Percentiles rank a stretch among this genome's conserved stretches.
Conservation (phyloP, 768 basidiomycete species). For the Auricularia sp. region DNA sequence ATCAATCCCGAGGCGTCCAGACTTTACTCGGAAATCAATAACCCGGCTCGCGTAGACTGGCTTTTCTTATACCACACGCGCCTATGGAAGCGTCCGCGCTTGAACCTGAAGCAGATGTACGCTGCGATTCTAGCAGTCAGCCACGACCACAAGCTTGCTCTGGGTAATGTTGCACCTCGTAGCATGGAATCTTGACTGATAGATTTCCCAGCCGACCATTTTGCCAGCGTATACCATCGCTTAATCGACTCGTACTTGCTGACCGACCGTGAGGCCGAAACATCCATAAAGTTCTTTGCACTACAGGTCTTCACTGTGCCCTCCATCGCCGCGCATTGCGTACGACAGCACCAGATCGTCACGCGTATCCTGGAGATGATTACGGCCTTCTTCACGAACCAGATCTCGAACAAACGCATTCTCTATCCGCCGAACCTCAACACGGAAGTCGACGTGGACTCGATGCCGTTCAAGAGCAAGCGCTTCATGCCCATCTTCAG, state of each 20-base stretch:
- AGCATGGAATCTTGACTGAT: slow-evolving; percentile 3
- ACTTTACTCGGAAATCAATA: slow-evolving; percentile 27
- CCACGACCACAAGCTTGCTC: slow-evolving; percentile 60
- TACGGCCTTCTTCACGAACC: slow-evolving; percentile 86
- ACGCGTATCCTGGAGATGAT: slow-evolving; percentile 74
- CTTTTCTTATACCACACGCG: slow-evolving; percentile 73
- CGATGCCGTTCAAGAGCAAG: slow-evolving; percentile 84
- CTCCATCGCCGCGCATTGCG: slow-evolving; percentile 70
- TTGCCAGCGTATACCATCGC: slow-evolving; percentile 75
- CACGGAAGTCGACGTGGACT: slow-evolving; percentile 62
- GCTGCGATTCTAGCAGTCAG: slow-evolving; percentile 63
- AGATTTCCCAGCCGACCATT: slow-evolving; percentile 54
- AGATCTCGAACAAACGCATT: slow-evolving; percentile 67
- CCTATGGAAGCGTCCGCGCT: slow-evolving; percentile 75
- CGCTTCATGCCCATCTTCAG: slow-evolving; percentile 93
- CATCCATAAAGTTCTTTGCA: slow-evolving; percentile 88
- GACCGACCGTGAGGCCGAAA: slow-evolving; percentile 88
- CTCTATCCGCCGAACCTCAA: slow-evolving; percentile 25
- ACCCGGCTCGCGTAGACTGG: slow-evolving; percentile 60
- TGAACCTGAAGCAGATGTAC: slow-evolving; percentile 76
- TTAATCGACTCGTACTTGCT: slow-evolving; percentile 88
- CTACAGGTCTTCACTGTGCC: slow-evolving; percentile 91
- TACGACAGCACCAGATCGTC: slow-evolving; percentile 62
- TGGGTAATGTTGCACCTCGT: slow-evolving; percentile 41
- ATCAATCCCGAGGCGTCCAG: slow-evolving; percentile 26